These are phyloP conservation scores for Penicillium simplicissimum DNA, from an alignment of 495 filamentous ascomycete species.

Conservation along the genomic window DNA sequence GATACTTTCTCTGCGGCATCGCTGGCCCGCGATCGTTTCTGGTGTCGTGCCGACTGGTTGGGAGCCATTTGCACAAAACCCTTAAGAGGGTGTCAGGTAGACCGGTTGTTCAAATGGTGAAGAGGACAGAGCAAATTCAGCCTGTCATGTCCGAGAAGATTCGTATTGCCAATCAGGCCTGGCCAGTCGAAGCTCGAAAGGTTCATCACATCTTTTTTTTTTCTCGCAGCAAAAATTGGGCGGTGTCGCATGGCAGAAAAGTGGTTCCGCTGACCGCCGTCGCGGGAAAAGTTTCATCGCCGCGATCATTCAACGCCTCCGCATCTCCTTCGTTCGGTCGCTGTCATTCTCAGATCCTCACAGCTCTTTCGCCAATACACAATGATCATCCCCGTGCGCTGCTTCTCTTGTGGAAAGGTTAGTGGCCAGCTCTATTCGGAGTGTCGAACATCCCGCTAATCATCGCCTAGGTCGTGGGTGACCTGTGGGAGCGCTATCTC, in stretches of 20 bases:
- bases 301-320: not conserved
- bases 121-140: not conserved
- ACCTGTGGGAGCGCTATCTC: constrained; percentile 95
- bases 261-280: constrained; percentile 15
- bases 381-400: constrained; percentile 98
- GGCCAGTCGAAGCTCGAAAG: not conserved
- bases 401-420: constrained; percentile 99
- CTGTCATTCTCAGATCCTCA: constrained; percentile 20
- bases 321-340: not conserved
- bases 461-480: constrained; percentile 76
- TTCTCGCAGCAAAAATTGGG: constrained; percentile 19
- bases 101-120: not conserved
- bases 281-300: constrained; percentile 24
- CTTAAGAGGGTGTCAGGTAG: not conserved
- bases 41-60: constrained; percentile 25
- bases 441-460: constrained; percentile 13
- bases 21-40: constrained; percentile 40
- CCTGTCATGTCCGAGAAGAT: not conserved
- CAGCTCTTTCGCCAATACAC: constrained; percentile 32
- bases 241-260: constrained; percentile 27
- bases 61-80: constrained; percentile 22
- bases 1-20: constrained; percentile 33
- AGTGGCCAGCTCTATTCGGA: constrained; percentile 8
- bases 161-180: not conserved
- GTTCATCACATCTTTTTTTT: constrained; percentile 23